Evolutionary conservation across 1,139 yeast genomes (phyloP).

Genomic region (Diutina neorugosa): DNA sequence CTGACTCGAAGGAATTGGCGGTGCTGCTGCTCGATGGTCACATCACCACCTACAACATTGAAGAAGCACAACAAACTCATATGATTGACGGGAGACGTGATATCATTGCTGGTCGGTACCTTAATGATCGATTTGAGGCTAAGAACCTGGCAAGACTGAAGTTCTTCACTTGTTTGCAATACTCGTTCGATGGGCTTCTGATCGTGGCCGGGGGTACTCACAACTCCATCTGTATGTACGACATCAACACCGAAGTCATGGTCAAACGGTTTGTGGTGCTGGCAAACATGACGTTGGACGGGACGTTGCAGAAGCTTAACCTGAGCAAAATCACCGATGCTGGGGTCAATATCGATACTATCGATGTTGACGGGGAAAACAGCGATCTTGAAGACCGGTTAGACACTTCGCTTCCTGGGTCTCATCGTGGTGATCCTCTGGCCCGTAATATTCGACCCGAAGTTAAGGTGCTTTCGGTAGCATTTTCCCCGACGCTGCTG

Average conservation of each 20-base stretch:
- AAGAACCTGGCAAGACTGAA: constrained; percentile 76
- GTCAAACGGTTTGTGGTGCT: constrained; percentile 76
- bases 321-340: constrained; percentile 79
- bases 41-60: constrained; percentile 72
- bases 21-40: constrained; percentile 87
- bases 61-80: constrained; percentile 68
- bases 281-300: constrained; percentile 80
- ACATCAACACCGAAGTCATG: constrained; percentile 75
- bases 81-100: constrained; percentile 81
- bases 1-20: constrained; percentile 85
- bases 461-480: constrained; percentile 62
- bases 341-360: constrained; percentile 62
- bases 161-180: constrained; percentile 68
- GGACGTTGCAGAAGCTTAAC: constrained; percentile 71
- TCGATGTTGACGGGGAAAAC: constrained; percentile 77
- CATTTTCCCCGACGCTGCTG: constrained; percentile 82
- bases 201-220: constrained; percentile 90
- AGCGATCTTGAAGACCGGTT: constrained; percentile 78
- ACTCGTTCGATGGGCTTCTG: constrained; percentile 82
- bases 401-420: constrained; percentile 76
- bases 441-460: constrained; percentile 69
- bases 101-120: constrained; percentile 75
- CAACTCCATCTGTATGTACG: constrained; percentile 84
- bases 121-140: constrained; percentile 72
- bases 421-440: constrained; percentile 79